A percentile compares a stretch with the other conserved stretches of the same genome.
phyloP scores from a whole-genome alignment of 2,329 filamentous ascomycete species.

The Chaetomium sp. region DNA sequence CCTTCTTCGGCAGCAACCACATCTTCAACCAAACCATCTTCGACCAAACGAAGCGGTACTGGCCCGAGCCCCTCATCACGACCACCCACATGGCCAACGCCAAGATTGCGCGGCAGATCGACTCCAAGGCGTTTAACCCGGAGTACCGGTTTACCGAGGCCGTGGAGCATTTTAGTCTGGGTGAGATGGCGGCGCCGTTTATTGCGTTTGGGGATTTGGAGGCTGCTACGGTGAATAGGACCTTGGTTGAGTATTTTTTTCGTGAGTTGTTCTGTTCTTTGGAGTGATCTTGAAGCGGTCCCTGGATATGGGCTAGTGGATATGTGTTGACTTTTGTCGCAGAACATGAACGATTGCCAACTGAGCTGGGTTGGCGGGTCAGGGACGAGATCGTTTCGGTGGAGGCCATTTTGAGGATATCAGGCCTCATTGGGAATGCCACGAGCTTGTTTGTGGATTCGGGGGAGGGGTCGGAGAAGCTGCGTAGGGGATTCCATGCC shows the following conservation, averaged over 20 bases:
- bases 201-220: constrained; percentile 10
- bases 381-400: constrained; percentile 1
- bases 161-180: constrained; percentile 4
- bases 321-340: too few species aligned
- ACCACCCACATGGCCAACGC: background rate
- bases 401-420: constrained; percentile 2
- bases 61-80: background rate
- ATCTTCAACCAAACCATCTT: constrained; percentile 4
- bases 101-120: background rate
- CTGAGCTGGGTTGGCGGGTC: constrained; percentile 7
- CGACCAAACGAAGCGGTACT: background rate
- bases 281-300: constrained; percentile 4
- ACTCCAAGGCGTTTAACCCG: constrained; percentile 8
- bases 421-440: constrained; percentile 4
- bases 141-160: background rate
- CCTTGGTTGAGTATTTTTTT: constrained; percentile 9
- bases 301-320: too few species aligned
- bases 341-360: constrained; percentile 13
- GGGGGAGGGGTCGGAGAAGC: background rate
- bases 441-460: background rate
- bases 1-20: background rate
- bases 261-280: background rate
- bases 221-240: constrained; percentile 2
- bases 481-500: constrained; percentile 6
- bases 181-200: constrained; percentile 11